These are phyloP conservation scores for Malassezia vespertilionis DNA, from an alignment of 1,284 basidiomycete species.

Conservation along the genomic window DNA sequence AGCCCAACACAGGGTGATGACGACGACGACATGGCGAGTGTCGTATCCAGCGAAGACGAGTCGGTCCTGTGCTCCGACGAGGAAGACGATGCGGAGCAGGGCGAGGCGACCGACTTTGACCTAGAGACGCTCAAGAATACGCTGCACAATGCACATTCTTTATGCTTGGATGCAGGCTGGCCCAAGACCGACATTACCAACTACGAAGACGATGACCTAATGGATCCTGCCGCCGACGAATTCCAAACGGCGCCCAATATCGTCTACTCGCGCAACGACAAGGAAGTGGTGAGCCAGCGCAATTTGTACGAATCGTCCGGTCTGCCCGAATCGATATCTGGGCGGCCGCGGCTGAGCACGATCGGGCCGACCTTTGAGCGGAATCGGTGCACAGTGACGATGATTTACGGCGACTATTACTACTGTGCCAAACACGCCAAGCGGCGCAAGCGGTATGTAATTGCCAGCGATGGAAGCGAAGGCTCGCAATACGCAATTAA, in stretches of 20 bases:
- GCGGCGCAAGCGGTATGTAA: constrained; percentile 64
- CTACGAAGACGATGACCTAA: constrained; percentile 18
- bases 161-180: not conserved
- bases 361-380: constrained; percentile 57
- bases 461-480: constrained; percentile 85
- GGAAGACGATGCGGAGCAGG: constrained; percentile 9
- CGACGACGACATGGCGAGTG: not conserved
- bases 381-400: constrained; percentile 79
- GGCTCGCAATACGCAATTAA: constrained; percentile 38
- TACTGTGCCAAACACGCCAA: constrained; percentile 50
- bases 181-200: constrained; percentile 3
- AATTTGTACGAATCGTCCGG: not conserved
- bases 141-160: constrained; percentile 9
- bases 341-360: constrained; percentile 5
- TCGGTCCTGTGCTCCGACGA: constrained; percentile 5
- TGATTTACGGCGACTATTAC: constrained; percentile 57
- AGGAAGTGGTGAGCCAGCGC: constrained; percentile 3
- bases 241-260: constrained; percentile 19
- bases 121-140: constrained; percentile 10
- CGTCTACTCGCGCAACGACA: constrained; percentile 12
- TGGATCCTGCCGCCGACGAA: constrained; percentile 14
- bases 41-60: constrained; percentile 13
- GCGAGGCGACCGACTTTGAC: constrained; percentile 2
- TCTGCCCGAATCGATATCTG: constrained; percentile 6
- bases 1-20: not conserved